phyloP scores from a whole-genome alignment of 306 rosid genomes.

The Cucurbita maxima region DNA sequence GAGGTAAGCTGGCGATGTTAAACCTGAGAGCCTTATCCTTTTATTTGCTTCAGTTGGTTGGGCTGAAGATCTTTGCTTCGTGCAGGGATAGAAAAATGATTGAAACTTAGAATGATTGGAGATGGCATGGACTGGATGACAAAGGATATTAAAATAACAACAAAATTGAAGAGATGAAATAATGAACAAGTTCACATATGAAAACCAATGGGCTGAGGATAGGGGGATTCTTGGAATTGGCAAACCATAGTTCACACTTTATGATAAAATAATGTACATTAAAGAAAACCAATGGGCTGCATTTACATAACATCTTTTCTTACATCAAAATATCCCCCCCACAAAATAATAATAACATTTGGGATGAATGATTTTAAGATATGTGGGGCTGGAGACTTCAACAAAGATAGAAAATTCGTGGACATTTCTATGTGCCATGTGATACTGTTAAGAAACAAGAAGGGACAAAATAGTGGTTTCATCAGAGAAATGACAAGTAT shows the following conservation, averaged over 20 bases:
- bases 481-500: background rate
- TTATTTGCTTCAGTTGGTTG: conserved; percentile 41
- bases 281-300: background rate
- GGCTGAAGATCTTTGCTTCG: conserved; percentile 16
- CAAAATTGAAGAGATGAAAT: background rate
- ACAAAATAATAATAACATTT: too few species aligned
- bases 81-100: too few species aligned
- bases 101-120: too few species aligned
- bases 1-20: conserved; percentile 69
- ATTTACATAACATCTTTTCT: background rate
- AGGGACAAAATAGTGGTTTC: background rate
- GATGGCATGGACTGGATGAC: too few species aligned
- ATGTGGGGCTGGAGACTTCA: too few species aligned
- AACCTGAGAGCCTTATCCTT: conserved; percentile 76
- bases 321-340: too few species aligned
- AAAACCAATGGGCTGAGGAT: background rate
- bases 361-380: too few species aligned
- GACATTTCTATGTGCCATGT: too few species aligned
- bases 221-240: background rate
- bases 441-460: too few species aligned
- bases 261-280: too few species aligned
- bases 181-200: too few species aligned
- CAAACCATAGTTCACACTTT: background rate
- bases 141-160: background rate
- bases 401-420: too few species aligned